Percentiles rank a stretch among this genome's conserved stretches.
Evolutionary conservation across 2,329 filamentous ascomycete species (phyloP).

Genomic region (Myrmaecium sp.): DNA sequence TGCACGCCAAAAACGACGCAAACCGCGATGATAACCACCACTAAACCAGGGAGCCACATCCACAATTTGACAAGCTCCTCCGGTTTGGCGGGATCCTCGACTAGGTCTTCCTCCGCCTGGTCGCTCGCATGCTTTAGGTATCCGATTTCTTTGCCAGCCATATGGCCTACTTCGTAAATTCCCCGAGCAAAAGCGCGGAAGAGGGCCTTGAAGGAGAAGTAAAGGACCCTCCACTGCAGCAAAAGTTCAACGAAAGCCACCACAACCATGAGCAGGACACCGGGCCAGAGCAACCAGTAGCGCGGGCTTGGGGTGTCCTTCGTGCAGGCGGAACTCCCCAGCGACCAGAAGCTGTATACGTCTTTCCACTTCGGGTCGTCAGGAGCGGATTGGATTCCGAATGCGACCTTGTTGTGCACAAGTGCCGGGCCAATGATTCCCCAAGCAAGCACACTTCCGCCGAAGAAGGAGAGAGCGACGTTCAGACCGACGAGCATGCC

Average conservation of each 20-base stretch:
- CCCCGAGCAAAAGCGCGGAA: constrained; percentile 28
- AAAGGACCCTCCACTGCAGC: constrained; percentile 28
- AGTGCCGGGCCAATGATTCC: constrained; percentile 40
- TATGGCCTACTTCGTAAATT: constrained; percentile 23
- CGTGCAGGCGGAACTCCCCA: constrained; percentile 17
- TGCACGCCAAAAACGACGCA: constrained; percentile 37
- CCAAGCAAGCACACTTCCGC: constrained; percentile 39
- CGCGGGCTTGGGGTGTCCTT: constrained; percentile 30
- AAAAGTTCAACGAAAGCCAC: constrained; percentile 29
- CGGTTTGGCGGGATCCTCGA: constrained; percentile 32
- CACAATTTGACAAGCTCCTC: constrained; percentile 34
- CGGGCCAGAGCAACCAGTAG: constrained; percentile 37
- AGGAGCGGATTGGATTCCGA: constrained; percentile 20
- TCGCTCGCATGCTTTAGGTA: constrained; percentile 28
- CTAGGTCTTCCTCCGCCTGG: constrained; percentile 22
- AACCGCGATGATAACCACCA: constrained; percentile 30
- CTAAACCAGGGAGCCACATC: constrained; percentile 34
- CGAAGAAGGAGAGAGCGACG: constrained; percentile 40
- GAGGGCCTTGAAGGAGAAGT: constrained; percentile 30
- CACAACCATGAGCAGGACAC: constrained; percentile 33
- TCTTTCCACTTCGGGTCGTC: constrained; percentile 28
- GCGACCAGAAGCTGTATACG: constrained; percentile 23
- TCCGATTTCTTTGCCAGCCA: constrained; percentile 24
- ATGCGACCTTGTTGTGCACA: constrained; percentile 33
- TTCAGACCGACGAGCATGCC: constrained; percentile 42